Evolutionary conservation across 2,329 filamentous ascomycete species (phyloP), one percentile per base, ranked within the genome.

Genomic region (Verruconis gallopava): DNA sequence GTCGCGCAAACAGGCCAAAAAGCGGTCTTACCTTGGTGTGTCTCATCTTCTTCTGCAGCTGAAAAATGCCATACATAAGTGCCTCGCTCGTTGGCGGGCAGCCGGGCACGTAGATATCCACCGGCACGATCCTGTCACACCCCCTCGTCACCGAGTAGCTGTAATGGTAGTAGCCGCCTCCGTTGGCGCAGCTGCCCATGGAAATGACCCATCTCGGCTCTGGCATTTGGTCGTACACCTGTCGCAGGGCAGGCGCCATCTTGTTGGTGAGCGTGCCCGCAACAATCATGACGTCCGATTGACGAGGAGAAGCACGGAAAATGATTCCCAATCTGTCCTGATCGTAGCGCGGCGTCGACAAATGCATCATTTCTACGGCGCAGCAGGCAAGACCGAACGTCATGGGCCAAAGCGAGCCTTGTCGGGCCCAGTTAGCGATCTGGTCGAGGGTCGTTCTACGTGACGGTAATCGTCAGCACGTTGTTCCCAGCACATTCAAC

Each of bases 201-300:
- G 77, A 83, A 54, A 81, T 73, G 17, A 89, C 85, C 85, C 85
- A 93, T 56, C 81, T 75, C 19, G 85, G 85, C 21, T 93, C 85
- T 21, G 85, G 85, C 85, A 93, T 93, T 69, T 93, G 86, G 62
- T 94, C 86, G 67, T 94, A 94, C 47, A 93, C 81, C 65, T 91
- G 84, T 61, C 86, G 73, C 56, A 94, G 68, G 22, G 86, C 86
- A 2, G 86, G 85, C 1, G 85, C 85, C 86, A 94, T 94, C 71
- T 94, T 94, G 72, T 94, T 94, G 52, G 85, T 93, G 47, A 94
- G 73, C 21, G 86, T 94, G 46, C 86, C 86, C 19, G 86, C 85
- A 21, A 94, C 86, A 55, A 94, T 91, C 85, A 94, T 93, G 50
- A 93, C 81, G 61, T 94, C 86, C 44, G 85, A 85, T 64, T 93